Evolutionary conservation across 1,284 basidiomycete species (phyloP), one percentile per base, ranked within the genome.

Genomic region (Sparassis latifolia): DNA sequence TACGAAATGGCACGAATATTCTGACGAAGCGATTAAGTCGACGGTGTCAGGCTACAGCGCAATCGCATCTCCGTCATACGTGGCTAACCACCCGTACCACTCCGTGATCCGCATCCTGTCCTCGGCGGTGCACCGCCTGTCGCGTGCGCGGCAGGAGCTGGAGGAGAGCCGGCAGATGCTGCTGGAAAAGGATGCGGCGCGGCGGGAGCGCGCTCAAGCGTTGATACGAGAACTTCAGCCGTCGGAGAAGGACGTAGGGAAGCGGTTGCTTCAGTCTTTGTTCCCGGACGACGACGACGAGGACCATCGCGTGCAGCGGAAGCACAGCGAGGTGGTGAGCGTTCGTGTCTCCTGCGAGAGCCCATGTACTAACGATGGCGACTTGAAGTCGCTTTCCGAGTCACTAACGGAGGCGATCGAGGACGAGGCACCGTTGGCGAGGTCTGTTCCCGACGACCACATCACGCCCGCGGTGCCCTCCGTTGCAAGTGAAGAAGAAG

Each of bases 341-440:
- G 5, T 38, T 33, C 40, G 32, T 51, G 33, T 55, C 45, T 45
- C n/a, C 51, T 45, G 39, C 10, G 44, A 31, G 20, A 27, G 7
- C 31, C 7, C 55, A 27, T 54, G 6, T 39, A 20, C 10, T 46
- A 48, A 49, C 48, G 20, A 20, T 20, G 20, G 54, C 52, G 45
- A 51, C 35, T 39, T 44, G 5, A 51, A 89, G 85, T 86, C 83
- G 10, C 69, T 90, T 3, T 70, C 77, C 12, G 83, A 84, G 52
- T 87, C 83, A 0, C 67, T 89, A 33, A 79, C 77, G 0, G 86
- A 89, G 61, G 86, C 86, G 0, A 75, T 89, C 45, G 75, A 77
- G 39, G 86, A 88, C 49, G 80, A 80, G 43, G 79, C 76, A 2
- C 53, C 63, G 0, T 47, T 66, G 5, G 55, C 62, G 20, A 52